Conservation (phyloP, 1,284 basidiomycete genomes). For the Naganishia sp. region DNA sequence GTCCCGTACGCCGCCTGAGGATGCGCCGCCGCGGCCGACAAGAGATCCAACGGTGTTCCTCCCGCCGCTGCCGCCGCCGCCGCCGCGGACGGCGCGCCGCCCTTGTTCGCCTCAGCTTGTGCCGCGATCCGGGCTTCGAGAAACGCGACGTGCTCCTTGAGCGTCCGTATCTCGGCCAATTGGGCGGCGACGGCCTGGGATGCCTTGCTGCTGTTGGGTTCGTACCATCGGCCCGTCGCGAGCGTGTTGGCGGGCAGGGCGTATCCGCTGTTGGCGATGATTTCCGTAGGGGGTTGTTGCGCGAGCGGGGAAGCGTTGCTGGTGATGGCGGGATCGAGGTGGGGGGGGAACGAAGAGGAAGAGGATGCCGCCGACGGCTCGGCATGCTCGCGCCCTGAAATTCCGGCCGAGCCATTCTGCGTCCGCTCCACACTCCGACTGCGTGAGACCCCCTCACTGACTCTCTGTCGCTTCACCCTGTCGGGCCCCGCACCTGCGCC, state of each 20-base stretch:
- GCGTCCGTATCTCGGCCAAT: slow-evolving; percentile 14
- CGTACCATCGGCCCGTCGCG: slow-evolving; percentile 17
- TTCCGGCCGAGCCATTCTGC: neutral
- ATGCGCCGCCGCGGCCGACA: slow-evolving; percentile 12
- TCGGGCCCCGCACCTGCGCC: slow-evolving; percentile 4
- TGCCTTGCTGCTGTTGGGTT: slow-evolving; percentile 18
- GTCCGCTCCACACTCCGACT: neutral
- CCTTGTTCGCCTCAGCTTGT: neutral
- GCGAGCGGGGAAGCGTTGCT: neutral
- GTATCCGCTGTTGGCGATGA: slow-evolving; percentile 7
- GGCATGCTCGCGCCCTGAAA: too few species aligned
- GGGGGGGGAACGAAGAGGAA: neutral
- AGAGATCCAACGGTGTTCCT: slow-evolving; percentile 10
- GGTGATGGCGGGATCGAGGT: neutral
- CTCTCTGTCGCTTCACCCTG: slow-evolving; percentile 33
- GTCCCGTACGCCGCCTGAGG: neutral
- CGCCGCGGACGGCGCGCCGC: too few species aligned
- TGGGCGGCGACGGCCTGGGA: slow-evolving; percentile 14
- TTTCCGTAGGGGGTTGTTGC: neutral
- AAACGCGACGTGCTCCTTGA: slow-evolving; percentile 15
- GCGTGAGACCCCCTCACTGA: neutral
- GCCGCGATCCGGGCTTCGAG: neutral
- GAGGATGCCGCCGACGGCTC: neutral
- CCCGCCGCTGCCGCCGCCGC: neutral
- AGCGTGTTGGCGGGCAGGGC: slow-evolving; percentile 7